These are phyloP conservation scores for Lachnellula suecica DNA, from an alignment of 2,329 filamentous ascomycete genomes.

Conservation along the genomic window DNA sequence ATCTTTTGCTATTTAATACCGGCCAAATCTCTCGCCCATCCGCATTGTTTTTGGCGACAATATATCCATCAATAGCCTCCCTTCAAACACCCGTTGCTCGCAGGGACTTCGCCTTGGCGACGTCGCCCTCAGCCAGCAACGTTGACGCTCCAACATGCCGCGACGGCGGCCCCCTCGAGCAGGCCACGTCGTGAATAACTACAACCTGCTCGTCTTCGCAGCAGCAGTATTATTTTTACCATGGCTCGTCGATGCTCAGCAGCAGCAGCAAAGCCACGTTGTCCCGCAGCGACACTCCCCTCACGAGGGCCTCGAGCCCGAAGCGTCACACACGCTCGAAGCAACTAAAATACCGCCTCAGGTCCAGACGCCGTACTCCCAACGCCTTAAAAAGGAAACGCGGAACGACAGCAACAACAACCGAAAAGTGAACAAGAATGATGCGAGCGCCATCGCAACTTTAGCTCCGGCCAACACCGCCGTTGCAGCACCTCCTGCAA, in stretches of 20 bases:
- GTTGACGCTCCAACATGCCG: conserved; percentile 53
- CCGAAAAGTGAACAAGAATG: conserved; percentile 43
- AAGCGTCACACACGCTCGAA: conserved; percentile 25
- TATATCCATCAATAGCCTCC: background rate
- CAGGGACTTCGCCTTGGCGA: conserved; percentile 27
- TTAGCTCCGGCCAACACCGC: conserved; percentile 94
- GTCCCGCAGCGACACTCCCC: conserved; percentile 29
- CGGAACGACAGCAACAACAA: conserved; percentile 28
- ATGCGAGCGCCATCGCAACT: conserved; percentile 97
- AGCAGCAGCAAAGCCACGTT: conserved; percentile 56
- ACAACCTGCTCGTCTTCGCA: conserved; percentile 47
- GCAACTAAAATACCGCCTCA: conserved; percentile 29
- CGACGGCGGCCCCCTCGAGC: conserved; percentile 61
- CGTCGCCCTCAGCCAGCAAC: conserved; percentile 25
- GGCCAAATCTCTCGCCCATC: background rate
- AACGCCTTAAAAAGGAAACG: conserved; percentile 31
- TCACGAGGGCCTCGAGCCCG: conserved; percentile 28
- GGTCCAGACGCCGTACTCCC: conserved; percentile 31
- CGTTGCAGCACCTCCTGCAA: conserved; percentile 89
- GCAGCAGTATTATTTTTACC: conserved; percentile 59
- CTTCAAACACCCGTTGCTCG: background rate
- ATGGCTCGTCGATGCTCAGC: conserved; percentile 62
- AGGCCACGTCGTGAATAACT: conserved; percentile 47
- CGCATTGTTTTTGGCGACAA: background rate
- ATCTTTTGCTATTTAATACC: background rate